phyloP scores from a whole-genome alignment of 2,329 filamentous ascomycete genomes.

The Phialophora tarda region DNA sequence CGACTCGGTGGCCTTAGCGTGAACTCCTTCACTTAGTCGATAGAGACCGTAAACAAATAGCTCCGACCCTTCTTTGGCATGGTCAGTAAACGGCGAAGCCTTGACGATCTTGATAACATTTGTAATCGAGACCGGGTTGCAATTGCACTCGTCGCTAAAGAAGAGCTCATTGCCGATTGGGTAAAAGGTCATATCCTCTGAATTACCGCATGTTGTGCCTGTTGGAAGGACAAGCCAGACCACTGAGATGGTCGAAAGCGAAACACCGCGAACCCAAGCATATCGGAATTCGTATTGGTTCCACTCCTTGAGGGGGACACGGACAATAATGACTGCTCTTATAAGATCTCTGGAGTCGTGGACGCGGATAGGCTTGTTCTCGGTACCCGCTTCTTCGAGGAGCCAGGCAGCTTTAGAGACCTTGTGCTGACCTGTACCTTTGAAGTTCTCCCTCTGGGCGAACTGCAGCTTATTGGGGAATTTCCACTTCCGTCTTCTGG shows the following conservation, averaged over 20 bases:
- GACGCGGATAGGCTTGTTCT: slow-evolving; percentile 4
- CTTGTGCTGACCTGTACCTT: not conserved
- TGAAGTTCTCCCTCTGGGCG: slow-evolving; percentile 13
- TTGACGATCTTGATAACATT: slow-evolving; percentile 64
- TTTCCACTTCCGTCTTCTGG: slow-evolving; percentile 18
- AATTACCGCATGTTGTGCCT: slow-evolving; percentile 71
- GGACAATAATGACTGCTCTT: slow-evolving; percentile 54
- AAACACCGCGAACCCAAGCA: slow-evolving; percentile 67
- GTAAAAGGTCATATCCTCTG: slow-evolving; percentile 60
- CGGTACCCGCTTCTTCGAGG: slow-evolving; percentile 22
- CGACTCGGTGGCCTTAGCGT: slow-evolving; percentile 43
- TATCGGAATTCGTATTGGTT: slow-evolving; percentile 65
- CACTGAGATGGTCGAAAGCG: slow-evolving; percentile 58
- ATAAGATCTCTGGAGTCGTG: not conserved
- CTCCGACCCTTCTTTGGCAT: slow-evolving; percentile 47
- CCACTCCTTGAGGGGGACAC: slow-evolving; percentile 49
- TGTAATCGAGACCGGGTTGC: slow-evolving; percentile 59
- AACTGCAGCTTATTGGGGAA: slow-evolving; percentile 12
- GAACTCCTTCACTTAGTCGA: slow-evolving; percentile 63
- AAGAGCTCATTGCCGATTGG: slow-evolving; percentile 76
- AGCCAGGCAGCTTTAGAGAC: slow-evolving; percentile 22
- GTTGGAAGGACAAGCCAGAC: slow-evolving; percentile 75
- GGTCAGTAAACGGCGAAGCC: slow-evolving; percentile 57
- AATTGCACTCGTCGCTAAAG: slow-evolving; percentile 76
- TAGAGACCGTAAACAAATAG: slow-evolving; percentile 77